These are phyloP conservation scores for Botrytis sinoallii DNA, from an alignment of 2,329 filamentous ascomycete genomes.

Conservation along the genomic window DNA sequence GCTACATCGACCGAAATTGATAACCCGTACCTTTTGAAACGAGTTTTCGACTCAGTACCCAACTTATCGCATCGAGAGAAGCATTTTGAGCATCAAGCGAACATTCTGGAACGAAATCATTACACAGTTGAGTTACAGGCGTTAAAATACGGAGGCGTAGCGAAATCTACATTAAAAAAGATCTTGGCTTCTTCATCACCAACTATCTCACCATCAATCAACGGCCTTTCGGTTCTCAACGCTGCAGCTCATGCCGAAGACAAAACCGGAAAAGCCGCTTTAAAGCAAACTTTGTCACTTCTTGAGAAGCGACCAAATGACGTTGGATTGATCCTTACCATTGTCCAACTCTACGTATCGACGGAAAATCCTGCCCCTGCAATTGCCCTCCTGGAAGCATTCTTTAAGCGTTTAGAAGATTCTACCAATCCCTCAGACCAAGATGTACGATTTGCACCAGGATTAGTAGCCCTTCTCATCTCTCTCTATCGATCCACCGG, in stretches of 20 bases:
- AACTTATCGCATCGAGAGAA: constrained; percentile 55
- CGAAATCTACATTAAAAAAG: constrained; percentile 45
- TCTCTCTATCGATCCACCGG: constrained; percentile 75
- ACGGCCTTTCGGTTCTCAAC: constrained; percentile 60
- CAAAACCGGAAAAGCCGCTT: constrained; percentile 59
- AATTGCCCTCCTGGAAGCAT: constrained; percentile 69
- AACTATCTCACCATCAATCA: constrained; percentile 49
- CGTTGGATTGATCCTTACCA: constrained; percentile 74
- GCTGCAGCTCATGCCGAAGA: constrained; percentile 71
- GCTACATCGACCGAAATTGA: constrained; percentile 43
- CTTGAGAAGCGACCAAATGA: constrained; percentile 74
- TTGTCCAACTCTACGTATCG: constrained; percentile 76
- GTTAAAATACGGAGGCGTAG: constrained; percentile 64
- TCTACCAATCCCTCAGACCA: constrained; percentile 54
- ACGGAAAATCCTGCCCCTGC: constrained; percentile 71
- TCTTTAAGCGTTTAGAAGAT: constrained; percentile 68
- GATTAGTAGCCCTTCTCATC: constrained; percentile 75
- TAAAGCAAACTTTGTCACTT: constrained; percentile 67
- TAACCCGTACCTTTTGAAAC: constrained; percentile 69
- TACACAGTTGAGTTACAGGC: constrained; percentile 63
- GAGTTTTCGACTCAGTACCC: constrained; percentile 55
- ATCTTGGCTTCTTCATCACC: constrained; percentile 47
- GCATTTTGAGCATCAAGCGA: constrained; percentile 69
- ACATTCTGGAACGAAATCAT: constrained; percentile 58
- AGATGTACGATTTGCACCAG: constrained; percentile 77